Conservation (phyloP, 371 early-diverging fungal genomes). For the Nematocida sp. region DNA sequence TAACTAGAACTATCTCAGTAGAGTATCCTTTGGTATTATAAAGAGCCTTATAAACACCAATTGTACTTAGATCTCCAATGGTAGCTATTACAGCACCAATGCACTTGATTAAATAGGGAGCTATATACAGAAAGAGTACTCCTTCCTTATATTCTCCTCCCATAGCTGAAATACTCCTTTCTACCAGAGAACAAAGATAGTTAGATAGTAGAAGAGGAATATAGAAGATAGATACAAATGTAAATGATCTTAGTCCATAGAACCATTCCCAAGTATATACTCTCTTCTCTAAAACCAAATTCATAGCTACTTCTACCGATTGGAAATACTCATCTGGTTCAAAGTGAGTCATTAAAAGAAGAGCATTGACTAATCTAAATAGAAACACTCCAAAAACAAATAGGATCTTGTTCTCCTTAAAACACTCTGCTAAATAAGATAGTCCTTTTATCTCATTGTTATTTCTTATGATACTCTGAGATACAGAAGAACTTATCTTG, state of each 20-base stretch:
- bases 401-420: too few species aligned
- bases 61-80: slow-evolving; percentile 33
- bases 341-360: slow-evolving; percentile 24
- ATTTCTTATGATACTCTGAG: too few species aligned
- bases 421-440: background rate
- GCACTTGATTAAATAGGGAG: slow-evolving; percentile 14
- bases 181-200: too few species aligned
- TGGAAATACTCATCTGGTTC: slow-evolving; percentile 51
- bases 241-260: slow-evolving; percentile 28
- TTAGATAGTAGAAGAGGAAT: background rate
- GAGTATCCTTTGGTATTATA: background rate
- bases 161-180: too few species aligned
- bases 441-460: slow-evolving; percentile 1
- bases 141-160: background rate
- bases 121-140: background rate
- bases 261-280: slow-evolving; percentile 45
- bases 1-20: background rate
- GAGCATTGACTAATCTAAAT: background rate
- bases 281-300: background rate
- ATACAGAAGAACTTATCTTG: too few species aligned
- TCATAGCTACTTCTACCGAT: slow-evolving; percentile 37
- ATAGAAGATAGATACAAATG: slow-evolving; percentile 16
- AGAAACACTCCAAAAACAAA: background rate
- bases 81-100: background rate
- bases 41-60: background rate